These are phyloP conservation scores for Glomus cerebriforme DNA, from an alignment of 192 early-diverging fungal genomes.

Conservation along the genomic window DNA sequence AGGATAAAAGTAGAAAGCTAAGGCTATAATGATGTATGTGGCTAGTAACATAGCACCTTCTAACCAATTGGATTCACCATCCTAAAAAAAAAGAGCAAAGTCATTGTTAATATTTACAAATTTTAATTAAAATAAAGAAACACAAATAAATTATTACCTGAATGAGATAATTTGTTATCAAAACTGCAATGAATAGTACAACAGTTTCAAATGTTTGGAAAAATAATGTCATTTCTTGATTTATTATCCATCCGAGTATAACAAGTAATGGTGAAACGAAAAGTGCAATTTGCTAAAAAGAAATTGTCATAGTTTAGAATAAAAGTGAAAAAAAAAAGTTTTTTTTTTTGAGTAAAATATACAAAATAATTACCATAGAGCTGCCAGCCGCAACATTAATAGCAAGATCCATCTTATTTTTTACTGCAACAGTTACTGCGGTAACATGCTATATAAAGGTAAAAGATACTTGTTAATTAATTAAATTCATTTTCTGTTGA, in stretches of 20 bases:
- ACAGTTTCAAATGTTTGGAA: constrained; percentile 84
- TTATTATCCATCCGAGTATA: constrained; percentile 85
- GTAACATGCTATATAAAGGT: constrained; percentile 65
- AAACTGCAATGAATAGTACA: constrained; percentile 76
- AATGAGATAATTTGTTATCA: constrained; percentile 81
- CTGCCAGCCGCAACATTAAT: constrained; percentile 87
- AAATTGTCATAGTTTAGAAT: too few relatives aligned
- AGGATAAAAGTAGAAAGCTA: constrained; percentile 82
- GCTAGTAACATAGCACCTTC: constrained; percentile 83
- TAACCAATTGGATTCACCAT: constrained; percentile 93
- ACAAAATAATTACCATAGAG: constrained; percentile 51
- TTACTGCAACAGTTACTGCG: constrained; percentile 74
- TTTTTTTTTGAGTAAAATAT: too few relatives aligned
- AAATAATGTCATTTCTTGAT: constrained; percentile 76
- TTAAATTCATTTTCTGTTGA: too few relatives aligned
- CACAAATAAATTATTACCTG: constrained; percentile 34
- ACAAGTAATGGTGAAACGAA: constrained; percentile 71
- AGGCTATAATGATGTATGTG: constrained; percentile 80
- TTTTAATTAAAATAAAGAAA: constrained; percentile 35
- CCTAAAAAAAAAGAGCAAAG: constrained; percentile 51
- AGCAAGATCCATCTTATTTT: constrained; percentile 91
- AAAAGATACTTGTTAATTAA: neutral
- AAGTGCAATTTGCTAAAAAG: constrained; percentile 75
- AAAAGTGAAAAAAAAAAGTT: neutral
- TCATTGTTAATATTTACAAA: too few relatives aligned